These are phyloP conservation scores for Aspergillus egyptiacus DNA, from an alignment of 495 filamentous ascomycete genomes.

Conservation along the genomic window DNA sequence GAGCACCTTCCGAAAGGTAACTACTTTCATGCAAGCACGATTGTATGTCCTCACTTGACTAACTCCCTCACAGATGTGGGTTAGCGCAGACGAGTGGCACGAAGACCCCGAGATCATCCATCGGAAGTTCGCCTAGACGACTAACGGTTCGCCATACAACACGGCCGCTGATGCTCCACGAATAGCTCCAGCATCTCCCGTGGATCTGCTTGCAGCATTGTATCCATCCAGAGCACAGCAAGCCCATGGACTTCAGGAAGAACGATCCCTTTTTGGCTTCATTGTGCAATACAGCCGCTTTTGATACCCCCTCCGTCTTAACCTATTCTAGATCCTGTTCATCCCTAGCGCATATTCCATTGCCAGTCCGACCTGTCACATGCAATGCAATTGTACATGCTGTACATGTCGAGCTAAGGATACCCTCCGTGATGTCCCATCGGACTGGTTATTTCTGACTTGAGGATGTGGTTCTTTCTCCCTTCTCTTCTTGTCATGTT, in stretches of 20 bases:
- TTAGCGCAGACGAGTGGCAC: slow-evolving; percentile 97
- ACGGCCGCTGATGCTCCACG: not conserved
- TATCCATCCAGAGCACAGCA: not conserved
- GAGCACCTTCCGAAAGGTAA: slow-evolving; percentile 96
- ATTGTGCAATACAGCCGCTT: slow-evolving; percentile 24
- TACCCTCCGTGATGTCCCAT: too few relatives aligned
- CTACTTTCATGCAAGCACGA: too few relatives aligned
- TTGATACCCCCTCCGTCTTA: slow-evolving; percentile 33
- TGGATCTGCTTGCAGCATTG: not conserved
- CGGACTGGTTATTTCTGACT: too few relatives aligned
- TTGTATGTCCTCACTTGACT: too few relatives aligned
- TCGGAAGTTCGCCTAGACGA: slow-evolving; percentile 77
- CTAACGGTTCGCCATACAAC: not conserved
- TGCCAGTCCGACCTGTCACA: too few relatives aligned
- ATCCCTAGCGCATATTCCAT: not conserved
- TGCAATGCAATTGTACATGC: too few relatives aligned
- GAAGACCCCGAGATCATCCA: slow-evolving; percentile 99
- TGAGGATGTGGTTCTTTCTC: too few relatives aligned
- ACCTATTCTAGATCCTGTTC: slow-evolving; percentile 10
- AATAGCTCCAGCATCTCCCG: not conserved
- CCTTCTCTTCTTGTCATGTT: not conserved
- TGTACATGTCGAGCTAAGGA: too few relatives aligned
- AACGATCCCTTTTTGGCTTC: slow-evolving; percentile 20
- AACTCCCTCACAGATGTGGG: slow-evolving; percentile 74
- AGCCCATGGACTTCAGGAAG: slow-evolving; percentile 15